Conservation (phyloP, 2,329 filamentous ascomycete species). For the Cladosporium austrohemisphaericum region DNA sequence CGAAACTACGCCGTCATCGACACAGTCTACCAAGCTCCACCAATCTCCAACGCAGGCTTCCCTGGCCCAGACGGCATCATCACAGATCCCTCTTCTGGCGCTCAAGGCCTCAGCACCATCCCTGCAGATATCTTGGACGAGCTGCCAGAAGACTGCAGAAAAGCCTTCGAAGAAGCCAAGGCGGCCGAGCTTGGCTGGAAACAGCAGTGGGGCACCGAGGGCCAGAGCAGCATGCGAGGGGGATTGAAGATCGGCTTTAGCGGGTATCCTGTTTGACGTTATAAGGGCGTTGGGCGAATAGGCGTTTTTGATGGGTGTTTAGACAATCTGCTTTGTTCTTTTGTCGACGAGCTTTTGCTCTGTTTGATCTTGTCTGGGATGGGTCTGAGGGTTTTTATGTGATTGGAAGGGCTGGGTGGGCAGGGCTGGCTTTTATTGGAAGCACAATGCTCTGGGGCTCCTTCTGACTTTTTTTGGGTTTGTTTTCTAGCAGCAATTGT, state of each 20-base stretch:
- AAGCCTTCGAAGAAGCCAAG: slow-evolving; percentile 66
- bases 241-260: slow-evolving; percentile 47
- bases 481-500: no score
- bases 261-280: slow-evolving; percentile 47
- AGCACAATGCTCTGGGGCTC: background rate
- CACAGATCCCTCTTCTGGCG: slow-evolving; percentile 42
- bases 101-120: slow-evolving; percentile 59
- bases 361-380: background rate
- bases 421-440: background rate
- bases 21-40: slow-evolving; percentile 56
- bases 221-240: slow-evolving; percentile 47
- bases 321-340: background rate
- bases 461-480: background rate
- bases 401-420: background rate
- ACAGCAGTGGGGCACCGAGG: slow-evolving; percentile 68
- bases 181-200: slow-evolving; percentile 69
- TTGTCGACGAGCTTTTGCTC: background rate
- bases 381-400: background rate
- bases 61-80: slow-evolving; percentile 56
- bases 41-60: slow-evolving; percentile 55
- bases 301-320: slow-evolving; percentile 20
- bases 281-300: slow-evolving; percentile 36
- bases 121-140: slow-evolving; percentile 62
- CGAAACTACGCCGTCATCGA: slow-evolving; percentile 62
- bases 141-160: slow-evolving; percentile 66